Base-by-base conservation (phyloP, 2,329 filamentous ascomycete genomes). In the Sporothrix humicola region DNA sequence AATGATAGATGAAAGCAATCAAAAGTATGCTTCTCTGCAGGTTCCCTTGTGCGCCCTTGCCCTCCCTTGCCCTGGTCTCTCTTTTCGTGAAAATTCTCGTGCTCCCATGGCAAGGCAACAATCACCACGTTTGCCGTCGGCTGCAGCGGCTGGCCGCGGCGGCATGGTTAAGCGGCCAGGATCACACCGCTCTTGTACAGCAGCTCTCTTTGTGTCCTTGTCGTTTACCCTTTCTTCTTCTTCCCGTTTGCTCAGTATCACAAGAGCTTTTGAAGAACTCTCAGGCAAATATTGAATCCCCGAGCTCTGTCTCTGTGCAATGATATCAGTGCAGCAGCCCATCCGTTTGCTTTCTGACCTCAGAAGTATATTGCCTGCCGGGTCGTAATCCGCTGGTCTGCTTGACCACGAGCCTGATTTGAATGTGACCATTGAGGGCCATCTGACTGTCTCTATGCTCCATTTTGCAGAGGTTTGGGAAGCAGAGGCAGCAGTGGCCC, bases 401-500 rank as follows among this genome's bases (percentile, higher is more conserved):
- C 31, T 52, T n/a, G 17, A 59, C 68, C 68, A 70, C 46, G 52
- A 37, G 52, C 3, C 31, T 37, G 48, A 3, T 37, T 5, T 37
- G 31, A 37, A 66, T 26, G 13, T 66, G n/a, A n/a, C 46, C n/a
- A 5, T 7, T 12, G 20, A 15, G 15, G 20, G 42, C 9, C 6
- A 23, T 23, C 44, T 12, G n/a, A n/a, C 31, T 15, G 31, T 44
- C 31, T 15, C 42, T 56, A 73, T 12, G 20, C 70, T 3, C 69
- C 69, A 56, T 70, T 71, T 17, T 61, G 37, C 10, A 52, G 50
- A 26, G 61, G 76, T 69, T 80, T 80, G 74, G 82, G 79, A 63
- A 92, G 81, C 77, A 88, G 85, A 59, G 84, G 83, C 79, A 90
- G 83, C 15, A 95, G 87, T 65, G 92, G 88, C 74, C 92, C 88